Base-by-base conservation (phyloP, 768 basidiomycete species). In the Lactarius akahatsu region DNA sequence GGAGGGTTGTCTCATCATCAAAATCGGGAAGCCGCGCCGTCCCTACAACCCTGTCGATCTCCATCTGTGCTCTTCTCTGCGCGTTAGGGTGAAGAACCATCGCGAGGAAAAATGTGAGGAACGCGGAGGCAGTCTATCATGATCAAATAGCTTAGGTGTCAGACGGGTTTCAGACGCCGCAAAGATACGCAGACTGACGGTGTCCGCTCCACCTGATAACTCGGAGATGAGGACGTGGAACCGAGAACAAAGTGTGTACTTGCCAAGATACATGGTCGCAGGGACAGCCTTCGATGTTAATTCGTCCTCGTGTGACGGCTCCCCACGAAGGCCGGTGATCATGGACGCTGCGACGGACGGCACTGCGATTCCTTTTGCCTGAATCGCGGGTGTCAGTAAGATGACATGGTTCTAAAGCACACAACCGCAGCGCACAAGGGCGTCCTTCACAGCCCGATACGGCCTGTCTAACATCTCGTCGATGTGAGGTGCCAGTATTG, bases 41-140 rank as follows among this genome's bases (percentile, higher is more conserved):
- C 5, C 70, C 72, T 4, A 66, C 47, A 1, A 72, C 70, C 30
- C 45, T n/a, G 62, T 76, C 74, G 23, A 76, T 66, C 62, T 76
- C 75, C 26, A 55, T 72, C 52, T 74, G 75, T 0, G 73, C 74
- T 52, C 63, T 64, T 36, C 52, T 47, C 58, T 75, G 75, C 6
- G 66, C 68, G 16, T 76, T 66, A 0, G 75, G 75, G 63, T 70
- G 68, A 9, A 72, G 62, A 10, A 71, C 65, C 72, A 75, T 72
- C 8, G 73, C 71, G 1, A 74, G 60, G 52, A 71, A 52, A 64
- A 74, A 74, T 32, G 56, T 66, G 38, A 66, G 55, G 3, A 73
- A 38, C 4, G 69, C 63, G 0, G 74, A 65, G n/a, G 67, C 67
- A 2, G 72, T 74, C 72, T 73, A 58, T 30, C 8, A 9, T 30